These are phyloP conservation scores for Phoma sp. DNA, from an alignment of 2,329 filamentous ascomycete species.

Conservation along the genomic window DNA sequence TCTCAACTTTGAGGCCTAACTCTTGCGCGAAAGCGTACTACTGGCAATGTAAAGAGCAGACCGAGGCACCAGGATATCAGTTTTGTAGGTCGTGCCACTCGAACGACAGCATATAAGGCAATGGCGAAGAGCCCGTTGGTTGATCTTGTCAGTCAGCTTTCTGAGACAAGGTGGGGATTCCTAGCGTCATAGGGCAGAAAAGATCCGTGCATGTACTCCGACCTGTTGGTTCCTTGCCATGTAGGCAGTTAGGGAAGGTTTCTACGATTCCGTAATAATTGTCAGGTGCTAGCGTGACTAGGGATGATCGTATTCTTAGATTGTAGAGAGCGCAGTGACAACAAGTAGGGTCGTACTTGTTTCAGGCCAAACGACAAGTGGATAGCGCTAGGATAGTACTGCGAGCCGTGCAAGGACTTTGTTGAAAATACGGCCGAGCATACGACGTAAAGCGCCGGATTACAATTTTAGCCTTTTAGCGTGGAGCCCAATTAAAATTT, in stretches of 20 bases:
- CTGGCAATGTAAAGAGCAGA: background rate
- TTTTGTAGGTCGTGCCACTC: background rate
- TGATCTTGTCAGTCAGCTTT: background rate
- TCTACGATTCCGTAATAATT: no score
- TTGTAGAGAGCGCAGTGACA: no score
- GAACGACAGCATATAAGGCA: background rate
- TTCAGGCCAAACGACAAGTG: background rate
- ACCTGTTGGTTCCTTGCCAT: no score
- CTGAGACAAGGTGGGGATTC: background rate
- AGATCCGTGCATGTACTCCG: no score
- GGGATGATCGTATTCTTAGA: no score
- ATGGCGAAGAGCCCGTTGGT: background rate
- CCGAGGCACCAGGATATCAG: background rate
- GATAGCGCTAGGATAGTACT: background rate
- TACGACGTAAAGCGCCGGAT: background rate
- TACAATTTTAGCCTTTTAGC: background rate
- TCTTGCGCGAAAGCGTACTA: slow-evolving; percentile 1
- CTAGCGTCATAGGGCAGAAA: background rate
- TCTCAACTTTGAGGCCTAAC: background rate
- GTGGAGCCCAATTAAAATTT: slow-evolving; percentile 11
- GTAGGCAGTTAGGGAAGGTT: no score
- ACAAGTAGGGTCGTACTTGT: background rate
- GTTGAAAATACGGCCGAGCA: background rate
- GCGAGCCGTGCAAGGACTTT: background rate
- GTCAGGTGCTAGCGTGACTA: no score